These are phyloP conservation scores for Saccharomycopsis sp. DNA, from an alignment of 805 yeast genomes.

Conservation along the genomic window DNA sequence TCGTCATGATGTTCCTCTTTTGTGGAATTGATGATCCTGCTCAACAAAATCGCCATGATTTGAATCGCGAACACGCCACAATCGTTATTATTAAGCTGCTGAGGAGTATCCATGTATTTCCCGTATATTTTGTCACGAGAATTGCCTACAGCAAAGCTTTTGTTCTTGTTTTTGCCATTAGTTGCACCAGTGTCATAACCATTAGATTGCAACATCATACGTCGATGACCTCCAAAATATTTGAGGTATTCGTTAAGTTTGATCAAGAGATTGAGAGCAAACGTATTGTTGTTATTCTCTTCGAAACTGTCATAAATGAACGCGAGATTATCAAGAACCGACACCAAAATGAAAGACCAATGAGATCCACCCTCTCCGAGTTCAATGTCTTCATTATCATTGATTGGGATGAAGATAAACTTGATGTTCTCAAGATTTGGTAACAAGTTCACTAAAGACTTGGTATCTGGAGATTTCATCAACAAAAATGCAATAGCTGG, in stretches of 20 bases:
- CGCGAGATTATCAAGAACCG: conserved; percentile 40
- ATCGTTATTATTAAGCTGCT: conserved; percentile 59
- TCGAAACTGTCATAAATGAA: conserved; percentile 51
- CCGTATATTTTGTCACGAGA: conserved; percentile 21
- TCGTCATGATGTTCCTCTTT: conserved; percentile 23
- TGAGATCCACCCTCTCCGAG: conserved; percentile 64
- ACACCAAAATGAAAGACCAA: conserved; percentile 62
- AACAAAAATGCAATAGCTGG: conserved; percentile 65
- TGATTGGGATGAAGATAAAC: conserved; percentile 61
- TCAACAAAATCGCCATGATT: conserved; percentile 31
- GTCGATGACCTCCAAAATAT: conserved; percentile 21
- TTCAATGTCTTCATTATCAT: conserved; percentile 56
- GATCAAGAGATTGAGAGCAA: background rate
- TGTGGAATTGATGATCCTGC: conserved; percentile 28
- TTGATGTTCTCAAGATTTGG: conserved; percentile 39
- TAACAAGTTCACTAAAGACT: conserved; percentile 36
- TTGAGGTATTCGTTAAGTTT: conserved; percentile 21
- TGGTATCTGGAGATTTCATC: conserved; percentile 42
- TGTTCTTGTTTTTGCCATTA: background rate
- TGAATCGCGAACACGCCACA: conserved; percentile 49
- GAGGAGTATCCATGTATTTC: conserved; percentile 34
- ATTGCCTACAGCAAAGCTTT: conserved; percentile 22
- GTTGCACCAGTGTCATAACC: background rate
- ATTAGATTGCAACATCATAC: background rate
- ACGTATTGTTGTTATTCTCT: conserved; percentile 33